phyloP scores from a whole-genome alignment of 2,329 filamentous ascomycete genomes.

The Capronia americana region DNA sequence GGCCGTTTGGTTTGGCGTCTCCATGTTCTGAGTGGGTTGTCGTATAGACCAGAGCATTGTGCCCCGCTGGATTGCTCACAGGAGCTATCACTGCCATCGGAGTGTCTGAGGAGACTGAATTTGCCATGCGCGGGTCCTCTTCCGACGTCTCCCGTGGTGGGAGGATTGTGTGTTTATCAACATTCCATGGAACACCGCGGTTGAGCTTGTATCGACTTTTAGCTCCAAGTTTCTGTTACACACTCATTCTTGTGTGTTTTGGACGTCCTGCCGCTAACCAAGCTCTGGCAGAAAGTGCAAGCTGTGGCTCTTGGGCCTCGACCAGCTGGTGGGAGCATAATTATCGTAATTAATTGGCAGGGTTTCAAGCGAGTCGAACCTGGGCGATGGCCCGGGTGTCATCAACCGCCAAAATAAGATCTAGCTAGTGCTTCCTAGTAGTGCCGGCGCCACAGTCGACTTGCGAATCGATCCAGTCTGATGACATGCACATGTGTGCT shows the following conservation, averaged over 20 bases:
- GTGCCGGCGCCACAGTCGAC: too few relatives aligned
- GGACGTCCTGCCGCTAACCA: too few relatives aligned
- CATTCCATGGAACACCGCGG: neutral
- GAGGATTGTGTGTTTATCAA: conserved; percentile 3
- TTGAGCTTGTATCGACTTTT: conserved; percentile 1
- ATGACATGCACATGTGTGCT: too few relatives aligned
- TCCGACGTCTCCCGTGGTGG: neutral
- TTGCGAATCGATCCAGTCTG: too few relatives aligned
- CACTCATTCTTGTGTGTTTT: neutral
- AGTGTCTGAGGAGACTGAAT: neutral
- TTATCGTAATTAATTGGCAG: too few relatives aligned
- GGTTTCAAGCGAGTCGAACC: too few relatives aligned
- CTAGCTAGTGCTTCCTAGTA: too few relatives aligned
- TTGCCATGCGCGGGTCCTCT: neutral
- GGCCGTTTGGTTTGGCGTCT: conserved; percentile 1
- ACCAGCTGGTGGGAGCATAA: too few relatives aligned
- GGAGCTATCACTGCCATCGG: neutral
- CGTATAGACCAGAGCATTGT: conserved; percentile 7
- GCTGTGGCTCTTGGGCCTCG: too few relatives aligned
- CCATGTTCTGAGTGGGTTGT: conserved; percentile 6
- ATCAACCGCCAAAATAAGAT: too few relatives aligned
- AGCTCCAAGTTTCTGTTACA: neutral
- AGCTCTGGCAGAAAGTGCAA: too few relatives aligned
- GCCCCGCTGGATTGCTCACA: conserved; percentile 1
- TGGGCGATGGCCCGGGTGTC: too few relatives aligned